Percentiles rank a stretch among this genome's conserved stretches.
Evolutionary conservation across 495 filamentous ascomycete genomes (phyloP).

Genomic region (Penicillium pulvis): DNA sequence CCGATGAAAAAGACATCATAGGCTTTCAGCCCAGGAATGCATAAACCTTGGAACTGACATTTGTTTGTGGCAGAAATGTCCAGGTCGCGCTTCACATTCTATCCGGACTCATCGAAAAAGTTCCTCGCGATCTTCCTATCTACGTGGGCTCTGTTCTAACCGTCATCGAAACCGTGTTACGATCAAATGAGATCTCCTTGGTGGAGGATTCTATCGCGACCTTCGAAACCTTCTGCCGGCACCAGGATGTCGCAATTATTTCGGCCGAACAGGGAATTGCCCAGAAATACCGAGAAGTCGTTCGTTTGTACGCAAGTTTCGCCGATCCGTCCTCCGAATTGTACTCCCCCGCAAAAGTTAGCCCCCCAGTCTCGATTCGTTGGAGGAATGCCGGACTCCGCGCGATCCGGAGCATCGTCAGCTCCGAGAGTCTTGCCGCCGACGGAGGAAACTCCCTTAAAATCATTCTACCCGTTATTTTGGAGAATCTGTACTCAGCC

Average conservation of each 20-base stretch:
- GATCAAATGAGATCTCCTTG: slow-evolving; percentile 80
- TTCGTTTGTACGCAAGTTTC: slow-evolving; percentile 74
- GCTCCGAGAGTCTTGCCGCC: slow-evolving; percentile 73
- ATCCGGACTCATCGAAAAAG: slow-evolving; percentile 85
- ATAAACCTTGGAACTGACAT: slow-evolving; percentile 8
- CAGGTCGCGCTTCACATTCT: slow-evolving; percentile 91
- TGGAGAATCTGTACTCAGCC: slow-evolving; percentile 81
- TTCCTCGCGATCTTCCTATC: slow-evolving; percentile 83
- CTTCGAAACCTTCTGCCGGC: slow-evolving; percentile 78
- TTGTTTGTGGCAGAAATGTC: slow-evolving; percentile 64
- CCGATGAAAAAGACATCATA: not conserved
- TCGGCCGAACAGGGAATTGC: slow-evolving; percentile 80
- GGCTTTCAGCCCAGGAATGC: not conserved
- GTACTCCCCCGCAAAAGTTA: slow-evolving; percentile 45
- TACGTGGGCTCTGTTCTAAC: slow-evolving; percentile 79
- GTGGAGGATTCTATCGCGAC: slow-evolving; percentile 83
- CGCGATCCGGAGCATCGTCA: slow-evolving; percentile 76
- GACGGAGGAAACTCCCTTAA: slow-evolving; percentile 73
- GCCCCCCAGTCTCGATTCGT: slow-evolving; percentile 74
- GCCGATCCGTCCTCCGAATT: slow-evolving; percentile 50
- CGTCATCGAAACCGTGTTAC: slow-evolving; percentile 74
- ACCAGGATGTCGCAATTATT: slow-evolving; percentile 77
- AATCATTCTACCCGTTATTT: slow-evolving; percentile 75
- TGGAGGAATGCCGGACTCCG: slow-evolving; percentile 80
- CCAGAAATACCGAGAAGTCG: slow-evolving; percentile 77